These are phyloP conservation scores for Lagenidium giganteum DNA, from an alignment of 352 stramenopile species.

Conservation along the genomic window DNA sequence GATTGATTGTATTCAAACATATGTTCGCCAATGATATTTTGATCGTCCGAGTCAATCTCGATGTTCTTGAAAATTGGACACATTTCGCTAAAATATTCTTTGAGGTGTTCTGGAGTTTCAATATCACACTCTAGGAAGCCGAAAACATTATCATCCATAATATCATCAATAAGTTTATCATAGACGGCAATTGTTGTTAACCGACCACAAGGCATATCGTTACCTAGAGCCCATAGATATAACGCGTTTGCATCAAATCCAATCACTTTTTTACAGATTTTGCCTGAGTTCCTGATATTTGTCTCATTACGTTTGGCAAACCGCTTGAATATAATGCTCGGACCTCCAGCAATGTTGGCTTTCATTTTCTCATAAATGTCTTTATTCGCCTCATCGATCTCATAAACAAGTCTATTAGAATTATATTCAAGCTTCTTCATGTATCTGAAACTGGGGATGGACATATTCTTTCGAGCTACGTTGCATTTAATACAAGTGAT, in stretches of 20 bases:
- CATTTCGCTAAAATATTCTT: constrained; percentile 21
- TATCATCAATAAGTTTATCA: constrained; percentile 18
- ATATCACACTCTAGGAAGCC: constrained; percentile 28
- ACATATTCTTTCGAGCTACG: constrained; percentile 4
- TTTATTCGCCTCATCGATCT: constrained; percentile 6
- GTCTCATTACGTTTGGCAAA: constrained; percentile 3
- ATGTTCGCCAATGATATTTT: constrained; percentile 10
- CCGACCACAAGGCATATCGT: constrained; percentile 18
- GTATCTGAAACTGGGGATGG: constrained; percentile 2
- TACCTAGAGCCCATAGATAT: constrained; percentile 19
- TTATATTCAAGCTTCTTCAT: constrained; percentile 15
- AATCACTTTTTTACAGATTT: constrained; percentile 15
- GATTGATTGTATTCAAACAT: constrained; percentile 13
- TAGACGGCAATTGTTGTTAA: constrained; percentile 10
- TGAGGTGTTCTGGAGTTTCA: constrained; percentile 15
- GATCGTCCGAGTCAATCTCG: constrained; percentile 4
- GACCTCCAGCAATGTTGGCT: constrained; percentile 2
- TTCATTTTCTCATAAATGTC: constrained; percentile 5
- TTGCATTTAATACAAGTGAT: constrained; percentile 10
- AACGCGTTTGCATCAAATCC: constrained; percentile 9
- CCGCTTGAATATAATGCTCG: constrained; percentile 1
- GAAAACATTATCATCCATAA: constrained; percentile 18
- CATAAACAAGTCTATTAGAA: constrained; percentile 3
- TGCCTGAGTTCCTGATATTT: constrained; percentile 9
- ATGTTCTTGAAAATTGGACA: constrained; percentile 24